Evolutionary conservation across 1,139 yeast genomes (phyloP).

Genomic region (Debaryomyces psychrophilus): DNA sequence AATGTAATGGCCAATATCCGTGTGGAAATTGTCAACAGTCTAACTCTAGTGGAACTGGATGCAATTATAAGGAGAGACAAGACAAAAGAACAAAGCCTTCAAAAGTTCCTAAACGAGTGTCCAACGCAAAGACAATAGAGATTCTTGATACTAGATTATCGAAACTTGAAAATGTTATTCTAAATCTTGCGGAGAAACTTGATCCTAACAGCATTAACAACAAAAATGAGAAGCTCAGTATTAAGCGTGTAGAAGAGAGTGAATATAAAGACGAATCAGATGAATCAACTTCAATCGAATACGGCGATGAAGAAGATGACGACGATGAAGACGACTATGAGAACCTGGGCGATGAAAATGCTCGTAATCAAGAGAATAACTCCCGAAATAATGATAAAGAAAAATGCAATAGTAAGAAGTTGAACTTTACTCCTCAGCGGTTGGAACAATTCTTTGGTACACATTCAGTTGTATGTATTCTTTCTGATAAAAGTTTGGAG

Average conservation of each 20-base stretch:
- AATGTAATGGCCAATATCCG: conserved; percentile 52
- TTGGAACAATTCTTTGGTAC: conserved; percentile 34
- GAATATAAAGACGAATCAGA: conserved; percentile 9
- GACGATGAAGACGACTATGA: conserved; percentile 6
- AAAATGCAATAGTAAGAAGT: neutral
- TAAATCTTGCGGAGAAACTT: conserved; percentile 22
- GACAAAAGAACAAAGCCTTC: conserved; percentile 19
- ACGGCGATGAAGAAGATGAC: conserved; percentile 8
- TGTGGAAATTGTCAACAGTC: conserved; percentile 44
- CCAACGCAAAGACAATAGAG: conserved; percentile 19
- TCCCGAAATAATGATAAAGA: neutral
- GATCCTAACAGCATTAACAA: conserved; percentile 8
- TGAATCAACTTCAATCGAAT: neutral
- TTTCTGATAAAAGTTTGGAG: conserved; percentile 38
- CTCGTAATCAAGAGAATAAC: neutral
- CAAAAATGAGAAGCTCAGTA: neutral
- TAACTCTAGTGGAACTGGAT: conserved; percentile 25
- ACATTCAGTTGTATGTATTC: conserved; percentile 43
- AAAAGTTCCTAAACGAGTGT: conserved; percentile 12
- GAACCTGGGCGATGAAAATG: too few relatives aligned
- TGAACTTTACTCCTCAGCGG: neutral
- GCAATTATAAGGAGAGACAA: conserved; percentile 32
- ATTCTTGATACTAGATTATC: conserved; percentile 27
- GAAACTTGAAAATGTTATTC: conserved; percentile 27
- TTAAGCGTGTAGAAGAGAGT: neutral